Conservation (phyloP, 306 rosid genomes). For the Alnus glutinosa region DNA sequence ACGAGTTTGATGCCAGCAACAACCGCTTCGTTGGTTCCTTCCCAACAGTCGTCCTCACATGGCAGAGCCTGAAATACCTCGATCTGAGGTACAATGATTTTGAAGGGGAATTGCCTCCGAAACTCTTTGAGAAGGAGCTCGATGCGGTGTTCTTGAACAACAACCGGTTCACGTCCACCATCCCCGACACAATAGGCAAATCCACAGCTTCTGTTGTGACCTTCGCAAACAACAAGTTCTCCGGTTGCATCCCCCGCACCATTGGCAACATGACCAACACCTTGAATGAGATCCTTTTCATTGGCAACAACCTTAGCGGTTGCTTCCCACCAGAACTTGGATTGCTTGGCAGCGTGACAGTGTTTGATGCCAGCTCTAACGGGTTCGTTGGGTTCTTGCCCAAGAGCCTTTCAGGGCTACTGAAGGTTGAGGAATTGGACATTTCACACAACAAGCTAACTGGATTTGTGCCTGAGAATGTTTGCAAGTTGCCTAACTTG, state of each 20-base stretch:
- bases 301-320: constrained; percentile 54
- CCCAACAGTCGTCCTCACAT: constrained; percentile 35
- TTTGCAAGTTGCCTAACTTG: constrained; percentile 58
- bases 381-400: constrained; percentile 58
- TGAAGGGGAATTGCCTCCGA: constrained; percentile 41
- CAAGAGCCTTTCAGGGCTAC: constrained; percentile 26
- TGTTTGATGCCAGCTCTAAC: constrained; percentile 54
- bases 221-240: constrained; percentile 61
- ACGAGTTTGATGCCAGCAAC: constrained; percentile 56
- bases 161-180: constrained; percentile 33
- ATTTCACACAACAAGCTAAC: constrained; percentile 45
- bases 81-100: constrained; percentile 52
- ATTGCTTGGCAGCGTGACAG: constrained; percentile 23
- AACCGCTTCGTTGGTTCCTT: constrained; percentile 53
- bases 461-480: constrained; percentile 45
- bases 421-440: constrained; percentile 47
- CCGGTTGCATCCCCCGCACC: constrained; percentile 65
- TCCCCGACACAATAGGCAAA: constrained; percentile 52
- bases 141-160: constrained; percentile 49
- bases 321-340: constrained; percentile 75
- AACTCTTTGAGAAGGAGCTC: constrained; percentile 19
- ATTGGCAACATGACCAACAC: constrained; percentile 52
- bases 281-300: constrained; percentile 58
- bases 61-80: constrained; percentile 39
- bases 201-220: constrained; percentile 54